These are phyloP conservation scores for Arthrinium phaeospermum DNA, from an alignment of 2,329 filamentous ascomycete species.

Conservation along the genomic window DNA sequence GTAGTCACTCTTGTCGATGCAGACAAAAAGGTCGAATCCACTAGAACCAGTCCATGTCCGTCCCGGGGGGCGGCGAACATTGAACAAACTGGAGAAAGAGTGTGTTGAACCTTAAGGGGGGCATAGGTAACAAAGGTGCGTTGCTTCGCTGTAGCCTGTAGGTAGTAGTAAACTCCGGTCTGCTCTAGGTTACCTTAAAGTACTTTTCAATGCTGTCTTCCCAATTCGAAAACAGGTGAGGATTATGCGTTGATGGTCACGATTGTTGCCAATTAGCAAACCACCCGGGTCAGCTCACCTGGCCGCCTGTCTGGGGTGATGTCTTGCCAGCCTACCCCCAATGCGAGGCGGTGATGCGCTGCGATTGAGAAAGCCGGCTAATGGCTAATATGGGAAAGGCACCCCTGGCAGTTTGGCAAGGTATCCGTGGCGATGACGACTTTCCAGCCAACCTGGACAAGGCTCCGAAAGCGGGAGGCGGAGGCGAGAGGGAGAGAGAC, in stretches of 20 bases:
- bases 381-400: conserved; percentile 20
- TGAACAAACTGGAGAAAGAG: conserved; percentile 8
- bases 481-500: conserved; percentile 33
- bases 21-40: conserved; percentile 14
- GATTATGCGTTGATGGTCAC: background rate
- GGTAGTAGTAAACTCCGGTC: background rate
- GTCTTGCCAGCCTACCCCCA: conserved; percentile 14
- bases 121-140: background rate
- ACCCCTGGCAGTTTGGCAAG: conserved; percentile 19
- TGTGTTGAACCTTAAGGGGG: background rate
- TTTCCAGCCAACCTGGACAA: conserved; percentile 28
- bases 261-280: background rate
- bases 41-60: conserved; percentile 16
- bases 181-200: background rate
- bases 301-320: conserved; percentile 13
- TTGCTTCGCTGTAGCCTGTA: background rate
- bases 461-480: conserved; percentile 42
- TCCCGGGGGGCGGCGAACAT: conserved; percentile 10
- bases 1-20: background rate
- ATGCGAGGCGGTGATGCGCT: conserved; percentile 5
- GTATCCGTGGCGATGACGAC: conserved; percentile 33
- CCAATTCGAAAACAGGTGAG: background rate
- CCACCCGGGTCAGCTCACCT: conserved; percentile 10
- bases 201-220: too few relatives aligned
- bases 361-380: conserved; percentile 1